Evolutionary conservation across 1,139 yeast species (phyloP), one percentile per base, ranked within the genome.

Genomic region (Pichia sp.): DNA sequence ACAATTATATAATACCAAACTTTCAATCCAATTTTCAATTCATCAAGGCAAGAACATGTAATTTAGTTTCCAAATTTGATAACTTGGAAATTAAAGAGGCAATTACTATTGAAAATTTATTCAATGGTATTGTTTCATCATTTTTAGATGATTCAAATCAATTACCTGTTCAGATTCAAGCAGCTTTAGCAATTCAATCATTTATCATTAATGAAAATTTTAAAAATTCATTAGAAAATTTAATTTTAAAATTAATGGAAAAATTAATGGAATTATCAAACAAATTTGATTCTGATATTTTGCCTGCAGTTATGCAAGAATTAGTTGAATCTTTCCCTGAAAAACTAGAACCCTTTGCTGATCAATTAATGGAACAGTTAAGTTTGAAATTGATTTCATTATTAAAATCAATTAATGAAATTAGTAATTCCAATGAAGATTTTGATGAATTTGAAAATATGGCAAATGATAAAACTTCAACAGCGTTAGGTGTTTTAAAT

Each of bases 281-380:
- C 57, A 81, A 81, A 49, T 77, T 89, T 48, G 98, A 91, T 54
- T 80, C 83, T 48, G 98, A 91, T 59, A 77, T 91, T 2, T 74
- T 91, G 29, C 78, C 95, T 15, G 85, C 83, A 28, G 96, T 91
- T 14, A 87, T 91, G 84, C 97, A 91, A 65, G 96, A 89, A 54
- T 82, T 94, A 60, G 97, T 91, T 20, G 96, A 89, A 56, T 78
- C 76, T 43, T 91, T 83, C 61, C 74, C 95, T 4, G 86, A 80
- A 51, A 95, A 89, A 61, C 69, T 91, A 50, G 93, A 89, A 52
- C 97, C 98, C 24, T 91, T 89, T 63, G 96, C 97, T 8, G 79
- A 84, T 33, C 93, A 86, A 51, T 70, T 91, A 54, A 87, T 89
- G 74, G 72, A 71, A 31, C 88, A 83, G 55, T 67, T 91, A 52